Base-by-base conservation (phyloP, 257 asterid genomes). In the Cruciata laevipes region DNA sequence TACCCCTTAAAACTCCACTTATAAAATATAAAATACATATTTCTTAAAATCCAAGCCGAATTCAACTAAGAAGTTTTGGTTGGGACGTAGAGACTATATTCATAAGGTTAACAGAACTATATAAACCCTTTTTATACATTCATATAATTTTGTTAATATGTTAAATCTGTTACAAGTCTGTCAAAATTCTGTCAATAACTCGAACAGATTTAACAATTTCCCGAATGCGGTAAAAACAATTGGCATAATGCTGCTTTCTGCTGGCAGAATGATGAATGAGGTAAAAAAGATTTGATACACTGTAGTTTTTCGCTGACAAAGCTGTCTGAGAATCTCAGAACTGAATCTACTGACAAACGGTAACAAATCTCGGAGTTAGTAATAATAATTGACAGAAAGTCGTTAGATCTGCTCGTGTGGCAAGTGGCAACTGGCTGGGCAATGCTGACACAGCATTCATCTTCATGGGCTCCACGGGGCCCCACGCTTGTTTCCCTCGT, bases 321-420 rank as follows among this genome's bases (percentile, higher is more conserved):
- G 67, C 51, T 58, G 61, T 13, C 25, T 33, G 69, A 62, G 73
- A 61, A 69, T 37, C 58, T 52, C 18, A 13, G 55, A 16, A 63
- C 25, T 23, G 55, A 23, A 63, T 71, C 57, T 33, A 51, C 30
- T n/a, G 3, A 47, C 37, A 30, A 3, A 4, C 21, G 24, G 24
- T 52, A 17, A 21, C 55, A 57, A 65, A 51, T 37, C 6, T 30
- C 0, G 10, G 47, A 9, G 37, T 37, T 47, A 14, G 58, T 17
- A 52, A 16, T 44, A 61, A 32, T 61, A 32, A 32, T 61, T 32
- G 42, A 56, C 60, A 35, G 17, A 8, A 31, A 61, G 71, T 52
- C 24, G 62, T 61, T 73, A 35, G 74, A 76, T 80, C 75, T 76
- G 77, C 69, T 65, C 73, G 79, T 80, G 81, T 64, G 73, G 81